These are phyloP conservation scores for Pilobolus umbonatus DNA, from an alignment of 192 early-diverging fungal species.

Conservation along the genomic window DNA sequence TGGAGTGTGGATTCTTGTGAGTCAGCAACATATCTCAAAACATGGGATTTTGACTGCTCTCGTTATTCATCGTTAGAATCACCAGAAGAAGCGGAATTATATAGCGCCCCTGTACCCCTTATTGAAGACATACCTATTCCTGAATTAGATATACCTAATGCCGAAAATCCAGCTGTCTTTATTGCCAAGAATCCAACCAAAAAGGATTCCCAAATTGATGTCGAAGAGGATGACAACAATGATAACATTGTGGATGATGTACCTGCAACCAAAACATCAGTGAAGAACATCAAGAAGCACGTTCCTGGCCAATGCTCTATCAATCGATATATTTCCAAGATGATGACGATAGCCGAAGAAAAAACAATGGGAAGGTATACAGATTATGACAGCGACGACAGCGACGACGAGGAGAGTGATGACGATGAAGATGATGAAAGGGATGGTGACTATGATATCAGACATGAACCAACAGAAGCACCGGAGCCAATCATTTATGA, in stretches of 20 bases:
- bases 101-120: background rate
- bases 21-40: background rate
- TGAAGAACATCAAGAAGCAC: too few relatives aligned
- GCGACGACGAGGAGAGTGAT: background rate
- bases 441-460: background rate
- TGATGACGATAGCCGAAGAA: background rate
- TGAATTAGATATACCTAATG: background rate
- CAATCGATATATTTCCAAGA: background rate
- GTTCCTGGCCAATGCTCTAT: too few relatives aligned
- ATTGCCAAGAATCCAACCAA: too few relatives aligned
- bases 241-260: background rate
- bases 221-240: background rate
- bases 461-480: constrained; percentile 10
- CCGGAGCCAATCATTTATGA: background rate
- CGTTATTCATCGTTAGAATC: background rate
- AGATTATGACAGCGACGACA: background rate
- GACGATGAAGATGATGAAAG: background rate
- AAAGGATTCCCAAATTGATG: background rate
- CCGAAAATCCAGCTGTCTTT: too few relatives aligned
- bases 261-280: too few relatives aligned
- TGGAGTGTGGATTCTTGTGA: constrained; percentile 70
- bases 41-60: constrained; percentile 17
- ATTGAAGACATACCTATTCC: background rate
- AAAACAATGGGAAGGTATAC: background rate
- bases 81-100: background rate